Evolutionary conservation across 257 asterid species (phyloP).

Genomic region (Penstemon davidsonii): DNA sequence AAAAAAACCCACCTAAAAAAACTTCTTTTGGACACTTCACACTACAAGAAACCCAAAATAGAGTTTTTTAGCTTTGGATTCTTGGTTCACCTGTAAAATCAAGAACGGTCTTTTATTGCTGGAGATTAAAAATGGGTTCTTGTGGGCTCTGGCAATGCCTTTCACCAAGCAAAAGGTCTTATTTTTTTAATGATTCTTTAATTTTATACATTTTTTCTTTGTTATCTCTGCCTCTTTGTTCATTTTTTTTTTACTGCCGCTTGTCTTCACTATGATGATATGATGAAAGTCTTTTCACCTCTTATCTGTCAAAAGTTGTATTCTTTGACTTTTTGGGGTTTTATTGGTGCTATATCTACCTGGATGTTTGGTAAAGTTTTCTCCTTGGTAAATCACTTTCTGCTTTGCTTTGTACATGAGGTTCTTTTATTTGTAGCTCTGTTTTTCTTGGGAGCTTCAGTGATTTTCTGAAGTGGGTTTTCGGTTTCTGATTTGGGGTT

Average conservation of each 20-base stretch:
- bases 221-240: constrained; percentile 18
- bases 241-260: constrained; percentile 29
- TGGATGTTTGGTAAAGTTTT: constrained; percentile 41
- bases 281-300: constrained; percentile 36
- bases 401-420: constrained; percentile 21
- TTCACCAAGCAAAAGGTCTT: constrained; percentile 56
- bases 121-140: constrained; percentile 47
- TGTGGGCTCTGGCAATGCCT: constrained; percentile 62
- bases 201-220: neutral
- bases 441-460: constrained; percentile 23
- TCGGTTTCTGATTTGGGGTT: constrained; percentile 22
- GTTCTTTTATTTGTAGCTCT: constrained; percentile 15
- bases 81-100: constrained; percentile 49
- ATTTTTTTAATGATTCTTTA: constrained; percentile 32
- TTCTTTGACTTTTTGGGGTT: constrained; percentile 39
- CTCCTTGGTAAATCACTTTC: constrained; percentile 25
- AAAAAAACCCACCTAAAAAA: constrained; percentile 30
- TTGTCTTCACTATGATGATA: constrained; percentile 36
- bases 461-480: constrained; percentile 30
- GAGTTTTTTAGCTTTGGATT: constrained; percentile 55
- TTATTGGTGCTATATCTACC: constrained; percentile 41
- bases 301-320: constrained; percentile 46
- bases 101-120: constrained; percentile 33
- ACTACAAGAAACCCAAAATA: constrained; percentile 27
- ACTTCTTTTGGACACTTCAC: constrained; percentile 32